A percentile compares a stretch with the other conserved stretches of the same genome.
These are phyloP conservation scores for Purpureocillium takamizusanense DNA, from an alignment of 2,329 filamentous ascomycete species.

Conservation along the genomic window DNA sequence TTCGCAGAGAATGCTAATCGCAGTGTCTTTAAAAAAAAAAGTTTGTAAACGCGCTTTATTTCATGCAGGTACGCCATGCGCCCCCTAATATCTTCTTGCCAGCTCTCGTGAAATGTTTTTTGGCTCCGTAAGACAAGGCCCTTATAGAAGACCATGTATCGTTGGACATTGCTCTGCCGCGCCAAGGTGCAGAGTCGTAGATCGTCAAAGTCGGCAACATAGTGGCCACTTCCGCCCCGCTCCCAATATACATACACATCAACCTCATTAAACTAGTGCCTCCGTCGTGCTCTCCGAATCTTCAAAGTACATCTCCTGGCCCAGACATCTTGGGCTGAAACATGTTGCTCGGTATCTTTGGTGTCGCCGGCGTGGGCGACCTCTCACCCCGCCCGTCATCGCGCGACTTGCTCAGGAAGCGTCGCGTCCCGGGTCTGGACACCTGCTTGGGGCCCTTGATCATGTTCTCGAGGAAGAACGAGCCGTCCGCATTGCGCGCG, in stretches of 20 bases:
- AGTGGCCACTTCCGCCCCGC: background rate
- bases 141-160: too few relatives aligned
- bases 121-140: background rate
- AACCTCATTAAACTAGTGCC: background rate
- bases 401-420: constrained; percentile 20
- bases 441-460: constrained; percentile 49
- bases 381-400: constrained; percentile 23
- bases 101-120: background rate
- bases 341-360: constrained; percentile 27
- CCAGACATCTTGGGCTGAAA: constrained; percentile 22
- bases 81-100: background rate
- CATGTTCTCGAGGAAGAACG: constrained; percentile 52
- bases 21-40: background rate
- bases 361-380: constrained; percentile 29
- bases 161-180: too few relatives aligned
- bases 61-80: constrained; percentile 3
- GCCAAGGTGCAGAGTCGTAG: too few relatives aligned
- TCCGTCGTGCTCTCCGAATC: background rate
- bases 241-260: too few relatives aligned
- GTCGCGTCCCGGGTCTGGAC: constrained; percentile 34
- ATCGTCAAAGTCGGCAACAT: background rate
- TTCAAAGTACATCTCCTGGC: constrained; percentile 24
- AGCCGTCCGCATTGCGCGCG: constrained; percentile 30
- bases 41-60: background rate
- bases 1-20: constrained; percentile 1